Percentiles rank a stretch among this genome's conserved stretches.
Evolutionary conservation across 495 filamentous ascomycete genomes (phyloP).

Genomic region (Tuber melanosporum): DNA sequence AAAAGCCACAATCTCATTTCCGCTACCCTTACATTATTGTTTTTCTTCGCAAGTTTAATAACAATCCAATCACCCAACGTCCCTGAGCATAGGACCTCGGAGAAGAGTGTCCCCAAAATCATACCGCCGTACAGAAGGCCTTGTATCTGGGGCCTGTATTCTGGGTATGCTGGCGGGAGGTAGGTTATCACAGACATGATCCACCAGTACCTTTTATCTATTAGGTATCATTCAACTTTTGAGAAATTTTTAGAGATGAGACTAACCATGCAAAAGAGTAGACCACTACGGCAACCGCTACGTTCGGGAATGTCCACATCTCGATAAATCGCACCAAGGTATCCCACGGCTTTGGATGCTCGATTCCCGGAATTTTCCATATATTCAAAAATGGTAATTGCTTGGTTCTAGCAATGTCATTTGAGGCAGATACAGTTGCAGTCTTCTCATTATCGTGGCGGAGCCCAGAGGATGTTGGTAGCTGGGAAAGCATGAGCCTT

Average conservation of each 20-base stretch:
- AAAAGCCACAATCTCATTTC: conserved; percentile 58
- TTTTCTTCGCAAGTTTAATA: conserved; percentile 47
- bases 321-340: conserved; percentile 48
- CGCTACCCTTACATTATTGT: conserved; percentile 47
- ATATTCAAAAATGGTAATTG: conserved; percentile 51
- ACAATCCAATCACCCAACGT: conserved; percentile 52
- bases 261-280: conserved; percentile 52
- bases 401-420: conserved; percentile 47
- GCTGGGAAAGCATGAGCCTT: conserved; percentile 47
- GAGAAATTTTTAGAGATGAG: neutral
- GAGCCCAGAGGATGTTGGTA: conserved; percentile 11
- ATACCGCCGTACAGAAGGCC: conserved; percentile 56
- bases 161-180: conserved; percentile 54
- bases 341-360: conserved; percentile 52
- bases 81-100: conserved; percentile 54
- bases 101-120: conserved; percentile 52
- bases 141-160: conserved; percentile 51
- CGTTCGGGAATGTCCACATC: conserved; percentile 49
- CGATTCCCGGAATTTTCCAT: conserved; percentile 50
- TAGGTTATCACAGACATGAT: conserved; percentile 56
- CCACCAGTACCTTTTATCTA: conserved; percentile 52
- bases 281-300: conserved; percentile 48
- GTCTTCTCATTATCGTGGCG: conserved; percentile 41
- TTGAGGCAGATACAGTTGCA: neutral
- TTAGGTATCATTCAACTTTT: neutral